Base-by-base conservation (phyloP, 768 basidiomycete species). In the Coprinopsis marcescibilis region DNA sequence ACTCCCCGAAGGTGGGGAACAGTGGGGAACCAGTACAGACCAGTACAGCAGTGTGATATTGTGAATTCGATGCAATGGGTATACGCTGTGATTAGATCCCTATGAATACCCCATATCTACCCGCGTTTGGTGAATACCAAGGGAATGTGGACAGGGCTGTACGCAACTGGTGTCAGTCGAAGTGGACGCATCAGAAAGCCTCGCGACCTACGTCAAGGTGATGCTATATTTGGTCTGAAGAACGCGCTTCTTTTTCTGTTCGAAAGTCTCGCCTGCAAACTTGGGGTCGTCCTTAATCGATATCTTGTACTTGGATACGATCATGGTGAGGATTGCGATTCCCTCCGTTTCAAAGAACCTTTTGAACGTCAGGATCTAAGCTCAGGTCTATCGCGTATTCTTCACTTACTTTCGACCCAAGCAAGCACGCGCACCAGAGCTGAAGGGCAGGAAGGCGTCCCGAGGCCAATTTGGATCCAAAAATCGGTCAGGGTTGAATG, bases 341-440 rank as follows among this genome's bases (percentile, higher is more conserved):
- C 60, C 70, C 58, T 75, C 73, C 6, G 67, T 71, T 55, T 77
- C 75, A 17, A 63, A 61, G 56, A 74, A 75, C 50, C 69, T 73
- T 3, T 17, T 11, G 1, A 32, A 14, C 8, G 45, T 20, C 38
- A 21, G 8, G 27, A 30, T 27, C 6, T 36, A 3, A 27, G 23
- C 6, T 21, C 8, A 11, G n/a, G 15, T 8, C 4, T 20, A 7
- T 29, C 14, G 12, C n/a, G 17, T 30, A 19, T 13, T 11, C 13
- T 14, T 14, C 37, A 42, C 54, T 12, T 54, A 70, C 73, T 65
- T 66, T 47, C 70, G 63, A 21, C 75, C 74, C 6, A 75, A 53
- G 55, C 74, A 76, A 32, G 65, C 66, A 11, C 73, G 64, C 14
- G 67, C 54, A 26, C 71, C 71, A 62, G 30, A 36, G 27, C 58